Evolutionary conservation across 768 basidiomycete genomes (phyloP).

Genomic region (Hericium erinaceus): DNA sequence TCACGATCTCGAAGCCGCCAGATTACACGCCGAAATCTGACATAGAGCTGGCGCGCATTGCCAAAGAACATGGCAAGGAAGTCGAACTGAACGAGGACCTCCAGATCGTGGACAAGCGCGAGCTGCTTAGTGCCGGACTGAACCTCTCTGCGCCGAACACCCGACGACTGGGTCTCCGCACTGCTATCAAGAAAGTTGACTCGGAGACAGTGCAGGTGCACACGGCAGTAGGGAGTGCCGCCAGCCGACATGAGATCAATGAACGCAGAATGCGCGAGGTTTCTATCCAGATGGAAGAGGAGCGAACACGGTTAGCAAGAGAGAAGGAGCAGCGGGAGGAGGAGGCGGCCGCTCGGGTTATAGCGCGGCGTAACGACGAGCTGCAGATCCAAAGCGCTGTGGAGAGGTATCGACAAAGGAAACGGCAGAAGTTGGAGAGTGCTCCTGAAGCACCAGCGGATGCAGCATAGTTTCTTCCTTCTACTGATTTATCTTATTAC

Average conservation of each 20-base stretch:
- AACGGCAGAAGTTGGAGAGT: conserved; percentile 61
- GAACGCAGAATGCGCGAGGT: conserved; percentile 77
- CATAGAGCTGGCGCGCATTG: conserved; percentile 59
- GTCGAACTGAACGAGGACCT: conserved; percentile 97
- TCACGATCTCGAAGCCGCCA: conserved; percentile 69
- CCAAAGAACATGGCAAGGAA: conserved; percentile 66
- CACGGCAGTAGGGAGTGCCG: conserved; percentile 78
- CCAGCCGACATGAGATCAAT: conserved; percentile 72
- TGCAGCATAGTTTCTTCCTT: not conserved
- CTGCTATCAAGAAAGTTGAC: conserved; percentile 14
- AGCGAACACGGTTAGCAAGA: conserved; percentile 47
- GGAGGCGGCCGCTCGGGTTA: conserved; percentile 54
- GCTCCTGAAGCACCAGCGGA: conserved; percentile 1
- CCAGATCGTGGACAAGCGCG: conserved; percentile 93
- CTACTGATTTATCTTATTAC: not conserved
- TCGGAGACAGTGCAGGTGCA: conserved; percentile 37
- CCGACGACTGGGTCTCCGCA: conserved; percentile 46
- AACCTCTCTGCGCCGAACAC: conserved; percentile 85
- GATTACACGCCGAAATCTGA: conserved; percentile 60
- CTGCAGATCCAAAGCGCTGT: conserved; percentile 64
- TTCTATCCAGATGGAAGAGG: conserved; percentile 67
- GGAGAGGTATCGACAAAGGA: conserved; percentile 69
- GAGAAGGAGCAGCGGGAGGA: conserved; percentile 53
- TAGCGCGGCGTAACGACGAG: conserved; percentile 70
- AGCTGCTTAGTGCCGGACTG: conserved; percentile 82